Base-by-base conservation (phyloP, 2,329 filamentous ascomycete species). In the Cercospora beticola region DNA sequence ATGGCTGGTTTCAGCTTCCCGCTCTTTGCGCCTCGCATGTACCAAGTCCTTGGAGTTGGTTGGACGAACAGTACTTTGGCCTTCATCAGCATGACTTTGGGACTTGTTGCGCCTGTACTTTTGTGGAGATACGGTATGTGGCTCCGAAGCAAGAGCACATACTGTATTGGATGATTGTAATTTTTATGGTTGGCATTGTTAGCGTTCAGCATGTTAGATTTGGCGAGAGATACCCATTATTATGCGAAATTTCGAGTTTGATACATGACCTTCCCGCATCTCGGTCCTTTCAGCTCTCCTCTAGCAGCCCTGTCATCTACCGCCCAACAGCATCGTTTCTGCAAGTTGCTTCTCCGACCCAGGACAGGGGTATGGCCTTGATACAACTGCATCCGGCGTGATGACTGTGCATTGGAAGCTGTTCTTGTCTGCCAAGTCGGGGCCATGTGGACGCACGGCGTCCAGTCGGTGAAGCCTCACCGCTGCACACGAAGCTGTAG, bases 1-100 rank as follows among this genome's bases (percentile, higher is more conserved):
- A 71, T 86, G 54, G 77, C 80, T 2, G 84, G 83, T 0, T 86
- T 86, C 69, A 69, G 81, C 9, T 86, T 86, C 56, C 85, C 85
- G 0, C 70, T 86, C 0, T 86, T 86, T 67, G 83, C 82, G 0
- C 83, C 83, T 0, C 68, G 63, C 4, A 79, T 82, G 77, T 82
- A 81, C 70, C 66, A 76, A 9, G 70, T 70, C 5, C 72, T 82
- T 26, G 78, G 78, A 0, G 78, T 78, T 58, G 80, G 80, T 0
- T 81, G 79, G 79, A 78, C 78, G 43, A 82, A 81, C 66, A 71
- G 64, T 14, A n/a, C 74, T 23, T 59, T 75, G 33, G 74, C 64
- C 1, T 73, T 74, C n/a, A 65, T 73, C 9, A 66, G 60, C 26
- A 58, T 72, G 54, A 66, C 66, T 4, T 23, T 75, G 31, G 71